These are phyloP conservation scores for Ramichloridium luteum DNA, from an alignment of 2,329 filamentous ascomycete species.

Conservation along the genomic window DNA sequence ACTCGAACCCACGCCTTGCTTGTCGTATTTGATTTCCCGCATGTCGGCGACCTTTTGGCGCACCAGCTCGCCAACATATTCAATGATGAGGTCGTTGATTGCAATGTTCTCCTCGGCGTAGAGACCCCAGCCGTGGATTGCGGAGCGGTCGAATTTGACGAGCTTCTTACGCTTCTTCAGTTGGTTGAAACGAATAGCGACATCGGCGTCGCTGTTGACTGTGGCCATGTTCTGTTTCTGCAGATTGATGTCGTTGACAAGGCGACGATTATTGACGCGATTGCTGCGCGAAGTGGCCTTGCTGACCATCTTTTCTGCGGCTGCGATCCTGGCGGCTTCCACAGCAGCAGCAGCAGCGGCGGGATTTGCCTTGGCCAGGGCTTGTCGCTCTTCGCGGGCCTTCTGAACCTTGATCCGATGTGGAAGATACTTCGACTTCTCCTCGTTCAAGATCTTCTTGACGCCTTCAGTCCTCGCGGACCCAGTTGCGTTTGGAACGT, in stretches of 20 bases:
- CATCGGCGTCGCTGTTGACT: constrained; percentile 61
- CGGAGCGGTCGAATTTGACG: constrained; percentile 91
- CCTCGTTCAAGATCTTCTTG: constrained; percentile 90
- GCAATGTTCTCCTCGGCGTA: constrained; percentile 97
- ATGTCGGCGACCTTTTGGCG: constrained; percentile 96
- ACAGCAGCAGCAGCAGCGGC: constrained; percentile 54
- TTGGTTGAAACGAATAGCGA: constrained; percentile 94
- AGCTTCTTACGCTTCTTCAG: constrained; percentile 99
- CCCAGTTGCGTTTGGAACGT: constrained; percentile 75
- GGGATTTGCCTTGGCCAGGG: constrained; percentile 53
- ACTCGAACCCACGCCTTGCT: constrained; percentile 92
- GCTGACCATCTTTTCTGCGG: constrained; percentile 63
- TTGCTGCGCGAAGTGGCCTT: constrained; percentile 88
- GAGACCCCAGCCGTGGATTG: constrained; percentile 96
- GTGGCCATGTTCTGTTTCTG: constrained; percentile 67
- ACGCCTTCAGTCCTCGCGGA: constrained; percentile 84
- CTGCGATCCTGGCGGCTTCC: constrained; percentile 46
- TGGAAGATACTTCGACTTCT: constrained; percentile 95
- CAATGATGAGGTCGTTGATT: constrained; percentile 98
- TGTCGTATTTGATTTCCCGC: constrained; percentile 80
- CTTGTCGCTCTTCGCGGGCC: constrained; percentile 81
- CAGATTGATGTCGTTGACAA: constrained; percentile 87
- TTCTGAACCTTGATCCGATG: constrained; percentile 95
- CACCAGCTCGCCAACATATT: constrained; percentile 96
- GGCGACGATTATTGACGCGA: constrained; percentile 87